Evolutionary conservation across 331 rosid species (phyloP).

Genomic region (Malus hybrid): DNA sequence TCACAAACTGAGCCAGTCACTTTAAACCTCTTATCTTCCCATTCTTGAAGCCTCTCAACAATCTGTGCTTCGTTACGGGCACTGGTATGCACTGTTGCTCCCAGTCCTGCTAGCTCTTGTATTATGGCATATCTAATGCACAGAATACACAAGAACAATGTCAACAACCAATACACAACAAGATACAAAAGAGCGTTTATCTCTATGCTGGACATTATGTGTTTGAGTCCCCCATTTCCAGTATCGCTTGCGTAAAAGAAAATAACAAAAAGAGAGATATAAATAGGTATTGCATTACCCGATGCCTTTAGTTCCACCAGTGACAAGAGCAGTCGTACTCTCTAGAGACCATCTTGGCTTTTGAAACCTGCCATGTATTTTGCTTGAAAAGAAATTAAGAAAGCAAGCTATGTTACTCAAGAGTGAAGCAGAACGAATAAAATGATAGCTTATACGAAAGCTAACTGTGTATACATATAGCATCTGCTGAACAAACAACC

Average conservation of each 20-base stretch:
- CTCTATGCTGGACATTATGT: too few species aligned
- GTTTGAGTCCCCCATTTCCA: too few species aligned
- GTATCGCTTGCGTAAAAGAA: too few species aligned
- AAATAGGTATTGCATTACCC: neutral
- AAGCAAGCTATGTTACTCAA: too few species aligned
- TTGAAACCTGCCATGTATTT: neutral
- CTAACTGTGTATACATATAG: too few species aligned
- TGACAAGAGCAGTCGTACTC: neutral
- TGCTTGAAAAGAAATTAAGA: neutral
- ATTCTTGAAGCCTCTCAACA: constrained; percentile 34
- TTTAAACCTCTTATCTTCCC: constrained; percentile 41
- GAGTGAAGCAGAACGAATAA: too few species aligned
- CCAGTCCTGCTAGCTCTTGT: constrained; percentile 55
- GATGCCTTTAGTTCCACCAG: neutral
- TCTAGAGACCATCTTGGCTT: neutral
- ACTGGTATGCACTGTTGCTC: constrained; percentile 52
- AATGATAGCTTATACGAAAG: too few species aligned
- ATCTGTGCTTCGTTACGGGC: constrained; percentile 39
- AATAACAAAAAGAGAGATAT: neutral
- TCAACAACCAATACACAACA: neutral
- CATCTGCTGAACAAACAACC: neutral
- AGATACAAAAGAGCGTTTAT: too few species aligned
- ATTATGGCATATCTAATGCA: constrained; percentile 36
- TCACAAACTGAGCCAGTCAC: constrained; percentile 62
- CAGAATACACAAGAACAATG: neutral